These are phyloP conservation scores for Moricandia arvensis DNA, from an alignment of 345 rosid genomes.

Conservation along the genomic window DNA sequence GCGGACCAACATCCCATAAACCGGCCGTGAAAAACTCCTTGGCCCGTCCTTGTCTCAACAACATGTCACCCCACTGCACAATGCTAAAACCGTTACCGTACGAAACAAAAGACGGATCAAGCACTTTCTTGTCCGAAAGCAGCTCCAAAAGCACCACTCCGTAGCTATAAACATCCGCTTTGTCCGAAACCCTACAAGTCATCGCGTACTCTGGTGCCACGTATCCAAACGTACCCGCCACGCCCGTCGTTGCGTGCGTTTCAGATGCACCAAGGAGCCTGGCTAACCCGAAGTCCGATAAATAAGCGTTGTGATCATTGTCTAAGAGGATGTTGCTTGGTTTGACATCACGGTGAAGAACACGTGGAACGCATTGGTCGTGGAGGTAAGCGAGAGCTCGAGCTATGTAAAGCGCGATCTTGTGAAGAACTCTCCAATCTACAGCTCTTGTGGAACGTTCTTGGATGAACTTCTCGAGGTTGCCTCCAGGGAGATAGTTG, in stretches of 20 bases:
- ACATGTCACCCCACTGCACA: too few relatives aligned
- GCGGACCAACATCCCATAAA: background rate
- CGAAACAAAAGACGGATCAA: background rate
- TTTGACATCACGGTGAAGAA: background rate
- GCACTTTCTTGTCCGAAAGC: background rate
- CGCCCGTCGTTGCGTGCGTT: background rate
- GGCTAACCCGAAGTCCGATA: background rate
- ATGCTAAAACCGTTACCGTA: background rate
- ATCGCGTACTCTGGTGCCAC: background rate
- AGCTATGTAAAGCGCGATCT: background rate
- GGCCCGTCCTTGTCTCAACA: too few relatives aligned
- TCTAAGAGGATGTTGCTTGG: background rate
- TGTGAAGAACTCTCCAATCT: background rate
- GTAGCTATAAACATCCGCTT: background rate
- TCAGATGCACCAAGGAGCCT: background rate
- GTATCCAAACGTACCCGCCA: background rate
- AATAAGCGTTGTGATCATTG: background rate
- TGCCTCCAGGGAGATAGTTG: too few relatives aligned
- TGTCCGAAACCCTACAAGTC: background rate
- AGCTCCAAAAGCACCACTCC: background rate
- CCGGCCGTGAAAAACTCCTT: background rate
- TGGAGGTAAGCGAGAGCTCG: background rate
- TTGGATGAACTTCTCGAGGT: background rate
- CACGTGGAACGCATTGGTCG: background rate
- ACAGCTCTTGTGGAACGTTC: background rate